Conservation (phyloP, 129 eudicot genomes). For the Helianthus tuberosus region DNA sequence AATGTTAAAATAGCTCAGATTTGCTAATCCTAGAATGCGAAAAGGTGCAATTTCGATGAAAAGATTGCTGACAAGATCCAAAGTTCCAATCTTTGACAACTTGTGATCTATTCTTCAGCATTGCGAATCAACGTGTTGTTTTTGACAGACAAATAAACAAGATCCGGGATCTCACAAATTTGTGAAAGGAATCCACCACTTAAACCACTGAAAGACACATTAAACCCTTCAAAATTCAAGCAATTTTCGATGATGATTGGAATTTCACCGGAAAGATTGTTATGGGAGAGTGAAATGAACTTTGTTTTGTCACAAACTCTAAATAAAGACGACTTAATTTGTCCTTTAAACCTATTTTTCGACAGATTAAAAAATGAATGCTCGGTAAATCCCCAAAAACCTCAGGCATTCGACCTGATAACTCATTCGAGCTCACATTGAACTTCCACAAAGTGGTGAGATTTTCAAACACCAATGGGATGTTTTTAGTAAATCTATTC, state of each 20-base stretch:
- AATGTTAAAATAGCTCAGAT: slow-evolving; percentile 70
- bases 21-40: slow-evolving; percentile 52
- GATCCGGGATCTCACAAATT: slow-evolving; percentile 51
- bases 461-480: slow-evolving; percentile 70
- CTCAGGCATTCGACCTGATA: slow-evolving; percentile 77
- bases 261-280: slow-evolving; percentile 74
- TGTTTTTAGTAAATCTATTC: slow-evolving; percentile 68
- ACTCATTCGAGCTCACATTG: slow-evolving; percentile 84
- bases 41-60: slow-evolving; percentile 75
- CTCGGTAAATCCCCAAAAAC: slow-evolving; percentile 70
- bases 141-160: slow-evolving; percentile 69
- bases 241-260: slow-evolving; percentile 59
- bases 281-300: slow-evolving; percentile 74
- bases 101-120: slow-evolving; percentile 57
- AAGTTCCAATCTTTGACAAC: slow-evolving; percentile 67
- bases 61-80: slow-evolving; percentile 84
- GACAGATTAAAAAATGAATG: slow-evolving; percentile 90
- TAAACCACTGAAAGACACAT: slow-evolving; percentile 72
- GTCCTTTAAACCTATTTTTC: slow-evolving; percentile 64
- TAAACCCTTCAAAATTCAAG: slow-evolving; percentile 76
- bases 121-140: slow-evolving; percentile 8
- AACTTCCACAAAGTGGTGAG: slow-evolving; percentile 85
- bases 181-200: slow-evolving; percentile 64
- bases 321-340: slow-evolving; percentile 69
- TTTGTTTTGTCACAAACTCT: slow-evolving; percentile 56